Percentiles rank a stretch among this genome's conserved stretches.
These are phyloP conservation scores for Penicillium crustosum DNA, from an alignment of 2,329 filamentous ascomycete species.

Conservation along the genomic window DNA sequence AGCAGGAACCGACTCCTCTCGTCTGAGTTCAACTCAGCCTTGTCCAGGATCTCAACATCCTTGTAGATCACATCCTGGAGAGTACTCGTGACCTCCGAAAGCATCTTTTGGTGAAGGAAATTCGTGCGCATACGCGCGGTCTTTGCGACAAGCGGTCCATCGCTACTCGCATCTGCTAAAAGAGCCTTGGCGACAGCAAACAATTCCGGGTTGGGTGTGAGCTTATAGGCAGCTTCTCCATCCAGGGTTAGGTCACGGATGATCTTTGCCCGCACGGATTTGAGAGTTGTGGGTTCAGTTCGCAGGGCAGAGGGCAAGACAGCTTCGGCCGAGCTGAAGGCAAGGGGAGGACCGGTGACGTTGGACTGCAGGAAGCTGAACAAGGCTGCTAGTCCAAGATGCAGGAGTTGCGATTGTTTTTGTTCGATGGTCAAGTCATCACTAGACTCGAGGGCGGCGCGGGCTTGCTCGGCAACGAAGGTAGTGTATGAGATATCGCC, in stretches of 20 bases:
- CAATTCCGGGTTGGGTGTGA: conserved; percentile 80
- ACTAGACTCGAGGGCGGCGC: conserved; percentile 22
- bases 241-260: conserved; percentile 73
- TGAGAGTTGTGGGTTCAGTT: conserved; percentile 43
- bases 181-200: conserved; percentile 71
- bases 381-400: conserved; percentile 67
- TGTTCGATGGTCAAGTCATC: conserved; percentile 28
- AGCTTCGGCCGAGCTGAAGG: conserved; percentile 52
- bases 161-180: conserved; percentile 49
- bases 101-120: conserved; percentile 68
- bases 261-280: conserved; percentile 57
- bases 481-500: conserved; percentile 40
- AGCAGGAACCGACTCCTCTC: conserved; percentile 71
- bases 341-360: conserved; percentile 81
- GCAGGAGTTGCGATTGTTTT: conserved; percentile 45
- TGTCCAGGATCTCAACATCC: conserved; percentile 56
- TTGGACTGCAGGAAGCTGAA: conserved; percentile 82
- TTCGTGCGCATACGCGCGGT: conserved; percentile 72
- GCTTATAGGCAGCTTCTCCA: conserved; percentile 79
- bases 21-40: conserved; percentile 39
- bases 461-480: conserved; percentile 38
- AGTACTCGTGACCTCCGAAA: conserved; percentile 61
- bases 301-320: conserved; percentile 49
- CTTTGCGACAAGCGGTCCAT: conserved; percentile 41
- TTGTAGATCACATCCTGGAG: conserved; percentile 62